Conservation (phyloP, 768 basidiomycete genomes). For the Amyloporia xantha region DNA sequence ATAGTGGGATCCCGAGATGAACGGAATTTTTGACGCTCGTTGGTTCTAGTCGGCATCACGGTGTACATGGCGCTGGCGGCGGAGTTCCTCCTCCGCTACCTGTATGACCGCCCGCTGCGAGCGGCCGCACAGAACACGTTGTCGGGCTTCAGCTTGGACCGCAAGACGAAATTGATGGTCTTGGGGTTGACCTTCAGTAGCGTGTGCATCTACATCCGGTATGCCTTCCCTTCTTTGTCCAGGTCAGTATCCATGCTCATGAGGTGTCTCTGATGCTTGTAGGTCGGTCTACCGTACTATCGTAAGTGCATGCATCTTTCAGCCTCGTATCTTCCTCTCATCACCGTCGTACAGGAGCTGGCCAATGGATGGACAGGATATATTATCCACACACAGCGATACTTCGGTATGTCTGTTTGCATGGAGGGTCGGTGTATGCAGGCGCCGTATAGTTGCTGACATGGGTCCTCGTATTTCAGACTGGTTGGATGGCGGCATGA, state of each 20-base stretch:
- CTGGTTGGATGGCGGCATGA: slow-evolving; percentile 45
- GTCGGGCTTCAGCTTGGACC: slow-evolving; percentile 8
- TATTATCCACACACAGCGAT: slow-evolving; percentile 41
- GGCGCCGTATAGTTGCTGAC: too few relatives aligned
- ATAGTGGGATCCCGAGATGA: neutral
- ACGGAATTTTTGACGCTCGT: neutral
- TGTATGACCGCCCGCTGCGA: slow-evolving; percentile 29
- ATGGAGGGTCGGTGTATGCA: too few relatives aligned
- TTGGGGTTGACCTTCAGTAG: slow-evolving; percentile 31
- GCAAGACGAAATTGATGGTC: slow-evolving; percentile 26
- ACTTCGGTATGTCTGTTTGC: slow-evolving; percentile 44
- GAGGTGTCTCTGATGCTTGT: slow-evolving; percentile 1
- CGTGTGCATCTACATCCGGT: slow-evolving; percentile 47
- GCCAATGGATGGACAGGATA: slow-evolving; percentile 44
- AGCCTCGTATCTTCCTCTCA: neutral
- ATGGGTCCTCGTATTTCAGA: slow-evolving; percentile 30
- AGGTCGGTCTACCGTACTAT: slow-evolving; percentile 46
- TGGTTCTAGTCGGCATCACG: slow-evolving; percentile 37
- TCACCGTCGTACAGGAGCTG: slow-evolving; percentile 27
- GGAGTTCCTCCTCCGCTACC: slow-evolving; percentile 41
- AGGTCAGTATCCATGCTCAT: neutral
- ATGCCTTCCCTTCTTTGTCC: slow-evolving; percentile 11
- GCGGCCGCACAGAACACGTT: slow-evolving; percentile 1
- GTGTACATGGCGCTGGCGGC: slow-evolving; percentile 33
- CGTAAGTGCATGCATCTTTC: slow-evolving; percentile 11